Base-by-base conservation (phyloP, 2,329 filamentous ascomycete species). In the Diaporthe humulicola region DNA sequence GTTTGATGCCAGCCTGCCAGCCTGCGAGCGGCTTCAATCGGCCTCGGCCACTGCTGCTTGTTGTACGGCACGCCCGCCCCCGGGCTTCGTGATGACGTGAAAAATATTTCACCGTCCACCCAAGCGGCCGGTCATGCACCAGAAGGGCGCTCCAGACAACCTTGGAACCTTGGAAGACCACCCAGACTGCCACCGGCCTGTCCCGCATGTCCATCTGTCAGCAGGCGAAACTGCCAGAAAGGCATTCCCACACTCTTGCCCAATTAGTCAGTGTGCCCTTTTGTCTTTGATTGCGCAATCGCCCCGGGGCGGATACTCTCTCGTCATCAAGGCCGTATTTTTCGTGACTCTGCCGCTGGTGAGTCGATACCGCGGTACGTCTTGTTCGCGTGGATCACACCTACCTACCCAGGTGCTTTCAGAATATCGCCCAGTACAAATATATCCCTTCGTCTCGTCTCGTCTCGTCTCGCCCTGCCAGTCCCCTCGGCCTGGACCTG, bases 261-360 rank as follows among this genome's bases (percentile, higher is more conserved):
- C 30, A 69, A 69, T 58, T 64, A 61, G 70, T 71, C 52, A 73
- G 40, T 54, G n/a, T 56, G 60, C 60, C 61, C 36, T 25, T 57
- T 45, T 40, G 61, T 70, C 70, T 15, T 66, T 42, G 72, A 76
- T 76, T 69, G 71, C 74, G 74, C 74, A 52, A 76, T 76, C 72
- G 66, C 36, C 58, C 58, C 72, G 71, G 70, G 70, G 72, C 70
- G 64, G 40, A 70, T 61, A 19, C 17, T 42, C 40, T 72, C 70
- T 72, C 38, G 42, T 50, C 70, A 72, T 64, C 57, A 72, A 25
- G 45, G 60, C 57, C 70, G 33, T 61, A 17, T 42, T 56, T 64
- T 56, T 25, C 45, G 45, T 60, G 33, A 40, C 57, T 54, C 17
- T 30, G 45, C 57, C 28, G 69, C 69, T 36, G 54, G 58, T 50